Percentiles rank a stretch among this genome's conserved stretches.
Evolutionary conservation across 2,329 filamentous ascomycete genomes (phyloP).

Genomic region (Exophiala bonariae): DNA sequence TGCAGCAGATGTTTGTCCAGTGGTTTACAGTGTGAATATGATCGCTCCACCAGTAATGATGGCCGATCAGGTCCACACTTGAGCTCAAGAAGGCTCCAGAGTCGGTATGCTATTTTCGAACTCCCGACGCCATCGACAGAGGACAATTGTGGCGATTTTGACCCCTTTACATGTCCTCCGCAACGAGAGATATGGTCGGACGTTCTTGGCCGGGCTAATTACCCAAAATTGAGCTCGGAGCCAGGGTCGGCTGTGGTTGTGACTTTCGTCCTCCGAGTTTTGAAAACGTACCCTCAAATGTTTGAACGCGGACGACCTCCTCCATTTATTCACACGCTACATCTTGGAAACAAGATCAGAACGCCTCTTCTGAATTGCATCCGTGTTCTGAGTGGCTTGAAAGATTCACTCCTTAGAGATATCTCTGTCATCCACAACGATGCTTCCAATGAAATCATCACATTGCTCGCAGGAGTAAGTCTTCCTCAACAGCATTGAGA

Average conservation of each 20-base stretch:
- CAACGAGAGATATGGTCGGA: no score
- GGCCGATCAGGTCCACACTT: background rate
- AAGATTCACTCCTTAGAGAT: background rate
- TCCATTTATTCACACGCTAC: conserved; percentile 4
- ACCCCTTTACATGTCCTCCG: no score
- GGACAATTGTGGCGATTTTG: no score
- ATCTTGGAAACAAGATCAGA: background rate
- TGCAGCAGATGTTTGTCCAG: conserved; percentile 4
- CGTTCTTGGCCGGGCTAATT: background rate
- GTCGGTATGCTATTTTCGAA: no score
- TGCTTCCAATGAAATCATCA: background rate
- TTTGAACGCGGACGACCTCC: background rate
- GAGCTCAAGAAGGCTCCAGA: background rate
- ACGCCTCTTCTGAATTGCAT: background rate
- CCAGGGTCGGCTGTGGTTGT: background rate
- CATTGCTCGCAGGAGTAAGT: conserved; percentile 5
- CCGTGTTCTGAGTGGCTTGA: background rate
- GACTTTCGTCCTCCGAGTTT: conserved; percentile 6
- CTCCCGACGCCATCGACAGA: no score
- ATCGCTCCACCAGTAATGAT: background rate
- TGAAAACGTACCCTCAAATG: conserved; percentile 3
- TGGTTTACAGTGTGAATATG: conserved; percentile 2
- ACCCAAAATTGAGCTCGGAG: background rate
- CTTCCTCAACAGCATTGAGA: background rate
- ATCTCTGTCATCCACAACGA: background rate